Evolutionary conservation across 306 rosid species (phyloP), one percentile per base, ranked within the genome.

Genomic region (Vicia sativa): DNA sequence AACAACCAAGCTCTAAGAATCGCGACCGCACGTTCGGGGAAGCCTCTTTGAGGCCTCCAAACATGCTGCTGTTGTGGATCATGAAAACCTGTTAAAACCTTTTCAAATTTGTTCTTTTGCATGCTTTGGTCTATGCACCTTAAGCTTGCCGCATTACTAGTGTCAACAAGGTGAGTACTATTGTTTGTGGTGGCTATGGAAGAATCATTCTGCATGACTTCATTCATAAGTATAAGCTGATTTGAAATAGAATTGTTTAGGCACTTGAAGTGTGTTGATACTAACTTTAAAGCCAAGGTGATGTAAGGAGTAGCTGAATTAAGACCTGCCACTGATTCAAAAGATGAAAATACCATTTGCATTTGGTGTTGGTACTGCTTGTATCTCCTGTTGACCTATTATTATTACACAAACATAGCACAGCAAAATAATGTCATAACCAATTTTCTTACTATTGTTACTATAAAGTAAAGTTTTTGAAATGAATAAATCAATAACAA

Each of bases 31-130:
- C 90, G 89, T 57, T 93, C 99, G 0, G 99, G 99, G 44, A 93
- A 75, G 52, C 99, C 99, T 83, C 99, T 80, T 64, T 93, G 99
- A 59, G 97, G 96, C 83, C 90, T 85, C 97, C 99, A 90, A 44
- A 73, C 75, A 39, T 83, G 85, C 31, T 86, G 96, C 46, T 79
- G 95, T 44, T 49, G 55, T 9, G 83, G 81, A 50, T 90, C 96
- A 71, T 78, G 63, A 81, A 81, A 78, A 43, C 81, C 83, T 18
- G 46, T 23, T 39, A 56, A 43, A 43, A 58, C 65, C 77, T 70
- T 78, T 18, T 82, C 76, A 55, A 77, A 14, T 65, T 82, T 87
- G 64, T 80, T 80, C 78, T 66, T 85, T 59, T 73, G 90, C 23
- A 87, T 76, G 81, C 88, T 73, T 54, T 85, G 91, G 28, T 89